Conservation (phyloP, 164 flowering plant genomes). For the Nymphaea thermarum region DNA sequence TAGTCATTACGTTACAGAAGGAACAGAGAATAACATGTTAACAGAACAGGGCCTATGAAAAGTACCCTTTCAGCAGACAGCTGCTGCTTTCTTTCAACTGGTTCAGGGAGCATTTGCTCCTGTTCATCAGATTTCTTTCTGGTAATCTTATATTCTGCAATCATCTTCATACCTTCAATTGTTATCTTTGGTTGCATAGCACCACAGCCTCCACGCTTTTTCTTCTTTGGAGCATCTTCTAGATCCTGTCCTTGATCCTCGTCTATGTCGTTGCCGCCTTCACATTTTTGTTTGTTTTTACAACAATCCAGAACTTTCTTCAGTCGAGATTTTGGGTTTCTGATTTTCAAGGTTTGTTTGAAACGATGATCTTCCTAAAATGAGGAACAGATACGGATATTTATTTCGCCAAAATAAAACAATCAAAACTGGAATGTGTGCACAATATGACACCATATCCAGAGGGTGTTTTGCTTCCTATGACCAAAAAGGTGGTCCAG, state of each 20-base stretch:
- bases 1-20: neutral
- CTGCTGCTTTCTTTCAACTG: conserved; percentile 91
- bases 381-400: no score
- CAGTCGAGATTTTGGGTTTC: conserved; percentile 71
- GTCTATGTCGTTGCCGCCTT: conserved; percentile 87
- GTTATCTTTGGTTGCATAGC: conserved; percentile 94
- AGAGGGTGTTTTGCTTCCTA: no score
- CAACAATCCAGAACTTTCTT: conserved; percentile 82
- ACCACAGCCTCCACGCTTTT: conserved; percentile 92
- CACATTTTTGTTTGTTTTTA: conserved; percentile 59
- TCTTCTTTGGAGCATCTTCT: conserved; percentile 78
- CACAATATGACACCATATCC: no score
- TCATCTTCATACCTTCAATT: conserved; percentile 97
- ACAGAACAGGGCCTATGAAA: neutral
- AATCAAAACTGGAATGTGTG: no score
- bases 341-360: conserved; percentile 81
- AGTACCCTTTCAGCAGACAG: conserved; percentile 87
- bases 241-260: conserved; percentile 43
- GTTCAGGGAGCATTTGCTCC: conserved; percentile 89
- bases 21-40: neutral
- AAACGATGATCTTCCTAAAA: conserved; percentile 80
- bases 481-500: no score
- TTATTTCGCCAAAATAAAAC: no score
- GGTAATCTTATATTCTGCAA: conserved; percentile 83
- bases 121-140: conserved; percentile 88